A percentile compares a stretch with the other conserved stretches of the same genome.
Conservation (phyloP, 1,284 basidiomycete species). For the Irpex sp. region DNA sequence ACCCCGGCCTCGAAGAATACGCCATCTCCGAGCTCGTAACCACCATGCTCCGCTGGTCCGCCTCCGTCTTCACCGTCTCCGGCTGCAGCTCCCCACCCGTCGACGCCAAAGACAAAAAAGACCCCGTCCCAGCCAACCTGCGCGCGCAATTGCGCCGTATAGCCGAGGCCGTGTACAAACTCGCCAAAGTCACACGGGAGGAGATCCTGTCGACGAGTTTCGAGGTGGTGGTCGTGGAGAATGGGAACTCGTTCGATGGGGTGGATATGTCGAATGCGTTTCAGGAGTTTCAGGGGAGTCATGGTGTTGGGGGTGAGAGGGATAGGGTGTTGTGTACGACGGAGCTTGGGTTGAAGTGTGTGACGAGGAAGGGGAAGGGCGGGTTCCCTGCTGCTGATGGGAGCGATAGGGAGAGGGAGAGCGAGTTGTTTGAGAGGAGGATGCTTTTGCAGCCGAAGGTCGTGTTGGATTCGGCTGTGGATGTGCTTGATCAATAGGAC, state of each 20-base stretch:
- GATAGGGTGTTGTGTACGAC: slow-evolving; percentile 54
- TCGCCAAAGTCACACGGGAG: slow-evolving; percentile 57
- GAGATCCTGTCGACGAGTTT: slow-evolving; percentile 71
- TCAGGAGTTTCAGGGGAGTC: slow-evolving; percentile 49
- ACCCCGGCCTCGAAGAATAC: slow-evolving; percentile 60
- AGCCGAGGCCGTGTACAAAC: slow-evolving; percentile 50
- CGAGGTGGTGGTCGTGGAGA: slow-evolving; percentile 55
- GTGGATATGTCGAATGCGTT: slow-evolving; percentile 62
- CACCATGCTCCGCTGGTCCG: slow-evolving; percentile 63
- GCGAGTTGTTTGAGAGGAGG: slow-evolving; percentile 49
- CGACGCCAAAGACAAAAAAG: slow-evolving; percentile 16
- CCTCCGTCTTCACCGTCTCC: slow-evolving; percentile 58
- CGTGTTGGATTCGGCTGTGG: slow-evolving; percentile 62
- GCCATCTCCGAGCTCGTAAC: slow-evolving; percentile 61
- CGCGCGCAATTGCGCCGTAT: slow-evolving; percentile 56
- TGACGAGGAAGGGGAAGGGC: slow-evolving; percentile 39
- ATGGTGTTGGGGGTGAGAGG: slow-evolving; percentile 5
- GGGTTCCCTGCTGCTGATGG: slow-evolving; percentile 13
- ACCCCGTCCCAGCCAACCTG: slow-evolving; percentile 45
- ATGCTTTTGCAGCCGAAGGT: slow-evolving; percentile 64
- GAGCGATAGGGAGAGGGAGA: slow-evolving; percentile 12
- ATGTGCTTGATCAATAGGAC: slow-evolving; percentile 25
- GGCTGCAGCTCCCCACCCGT: slow-evolving; percentile 41
- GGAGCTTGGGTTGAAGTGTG: slow-evolving; percentile 62
- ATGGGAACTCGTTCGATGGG: slow-evolving; percentile 40